Evolutionary conservation across 2,329 filamentous ascomycete genomes (phyloP), one percentile per base, ranked within the genome.

Genomic region (Alternaria atra): DNA sequence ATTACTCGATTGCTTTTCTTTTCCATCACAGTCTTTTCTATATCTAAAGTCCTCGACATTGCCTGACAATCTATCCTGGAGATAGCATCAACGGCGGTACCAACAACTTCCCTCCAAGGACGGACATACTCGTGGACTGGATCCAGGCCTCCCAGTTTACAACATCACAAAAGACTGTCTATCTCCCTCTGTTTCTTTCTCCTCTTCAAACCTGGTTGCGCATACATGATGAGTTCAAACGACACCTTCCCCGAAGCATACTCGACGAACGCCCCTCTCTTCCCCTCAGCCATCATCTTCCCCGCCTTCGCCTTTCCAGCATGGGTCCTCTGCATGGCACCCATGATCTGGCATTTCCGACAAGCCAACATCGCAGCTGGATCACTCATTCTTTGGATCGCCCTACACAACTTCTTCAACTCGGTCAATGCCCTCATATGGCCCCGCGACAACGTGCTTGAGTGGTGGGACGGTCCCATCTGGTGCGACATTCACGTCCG

Each of bases 401-500:
- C 85, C 25, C 58, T 88, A n/a, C 73, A 84, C 59, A 89, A 90
- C 68, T 57, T 88, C 54, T 82, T 85, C 73, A 85, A 83, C 65
- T 81, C 88, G 63, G 75, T 87, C 80, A 91, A 91, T 70, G 81
- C 88, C 2, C 73, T 90, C 51, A 83, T 91, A 61, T 92, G 89
- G 89, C 83, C 85, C 0, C 85, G 81, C 7, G 86, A 89, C 64
- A 79, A 90, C 64, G 69, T 84, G 12, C 37, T 70, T 0, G 73
- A 78, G 6, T 88, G 85, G 84, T 91, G 84, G 83, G 75, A 83
- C 59, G 90, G 90, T 5, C 70, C 74, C 5, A 84, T 83, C 2
- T 84, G 89, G 59, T 92, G 90, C 76, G 89, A 92, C 73, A 78
- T 91, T 50, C 83, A 90, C 66, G 81, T 84, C 55, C 87, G 89